Evolutionary conservation across 805 yeast genomes (phyloP), one percentile per base, ranked within the genome.

Genomic region (Cyberlindnera lachancei): DNA sequence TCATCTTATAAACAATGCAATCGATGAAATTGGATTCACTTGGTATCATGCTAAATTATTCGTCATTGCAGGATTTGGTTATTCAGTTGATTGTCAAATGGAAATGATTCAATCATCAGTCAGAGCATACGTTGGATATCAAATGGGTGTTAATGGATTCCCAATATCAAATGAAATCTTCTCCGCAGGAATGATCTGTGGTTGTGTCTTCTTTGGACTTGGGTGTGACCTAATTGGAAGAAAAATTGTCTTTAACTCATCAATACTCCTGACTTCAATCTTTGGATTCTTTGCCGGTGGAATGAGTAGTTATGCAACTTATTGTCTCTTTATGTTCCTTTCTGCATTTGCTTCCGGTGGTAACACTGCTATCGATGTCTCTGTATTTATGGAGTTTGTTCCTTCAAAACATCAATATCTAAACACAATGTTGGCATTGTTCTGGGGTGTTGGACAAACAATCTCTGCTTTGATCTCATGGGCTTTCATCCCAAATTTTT

Each of bases 21-120:
- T 74, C 34, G 78, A 74, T 46, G 75, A 74, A 41, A 70, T 74
- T 33, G 80, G 80, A 0, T 71, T 75, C 54, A 73, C 81, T 2
- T 64, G 68, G 66, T 63, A 61, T 36, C 74, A 69, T 38, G 50
- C 53, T 14, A 59, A 64, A 40, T 46, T 66, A 7, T 69, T 70
- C 45, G 45, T 53, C 30, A 49, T 70, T 18, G 72, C 73, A 10
- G 75, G 76, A 5, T 66, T 65, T 45, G 76, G 75, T 30, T 70
- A 69, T 42, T 59, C 67, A 5, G 70, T 63, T n/a, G 74, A 72
- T 44, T 66, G 74, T 15, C 70, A 68, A 44, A 57, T 71, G 51
- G 68, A 58, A 29, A 61, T 59, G 59, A 49, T 68, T 35, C 73
- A 68, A 39, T 55, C 66, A 27, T 52, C 66, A 4, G 75, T 66